These are phyloP conservation scores for Hymenoscyphus albidus DNA, from an alignment of 2,329 filamentous ascomycete genomes.

Conservation along the genomic window DNA sequence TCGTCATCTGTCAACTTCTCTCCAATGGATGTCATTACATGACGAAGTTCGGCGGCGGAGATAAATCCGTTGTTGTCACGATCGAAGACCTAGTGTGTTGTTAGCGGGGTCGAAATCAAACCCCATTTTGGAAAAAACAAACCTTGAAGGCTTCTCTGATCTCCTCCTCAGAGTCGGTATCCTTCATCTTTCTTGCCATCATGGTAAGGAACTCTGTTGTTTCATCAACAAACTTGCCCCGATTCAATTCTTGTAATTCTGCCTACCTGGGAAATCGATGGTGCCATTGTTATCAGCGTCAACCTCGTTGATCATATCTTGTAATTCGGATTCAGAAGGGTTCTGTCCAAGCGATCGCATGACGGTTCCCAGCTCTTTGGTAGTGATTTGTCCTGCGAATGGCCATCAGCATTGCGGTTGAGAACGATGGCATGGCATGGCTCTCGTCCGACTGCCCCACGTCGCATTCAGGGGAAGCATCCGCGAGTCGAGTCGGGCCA, in stretches of 20 bases:
- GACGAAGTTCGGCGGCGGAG: constrained; percentile 80
- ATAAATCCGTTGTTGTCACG: constrained; percentile 92
- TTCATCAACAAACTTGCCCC: constrained; percentile 22
- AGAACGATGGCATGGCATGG: background rate
- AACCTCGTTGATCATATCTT: constrained; percentile 94
- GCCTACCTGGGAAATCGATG: constrained; percentile 82
- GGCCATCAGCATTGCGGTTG: constrained; percentile 20
- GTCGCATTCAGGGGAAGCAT: constrained; percentile 2
- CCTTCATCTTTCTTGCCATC: constrained; percentile 95
- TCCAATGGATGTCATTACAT: constrained; percentile 89
- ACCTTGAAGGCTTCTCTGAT: constrained; percentile 88
- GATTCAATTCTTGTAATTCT: constrained; percentile 5
- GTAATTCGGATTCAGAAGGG: constrained; percentile 82
- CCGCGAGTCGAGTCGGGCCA: background rate
- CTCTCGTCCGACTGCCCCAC: constrained; percentile 6
- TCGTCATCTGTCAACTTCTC: constrained; percentile 90
- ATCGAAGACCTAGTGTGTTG: constrained; percentile 61
- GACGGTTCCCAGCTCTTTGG: constrained; percentile 84
- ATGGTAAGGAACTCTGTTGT: constrained; percentile 78
- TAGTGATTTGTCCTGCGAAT: constrained; percentile 76
- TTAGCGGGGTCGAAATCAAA: constrained; percentile 4
- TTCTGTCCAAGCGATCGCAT: constrained; percentile 90
- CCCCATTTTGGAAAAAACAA: constrained; percentile 16
- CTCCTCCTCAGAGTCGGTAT: constrained; percentile 87
- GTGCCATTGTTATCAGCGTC: constrained; percentile 91